A percentile compares a stretch with the other conserved stretches of the same genome.
These are phyloP conservation scores for Coniella vitis DNA, from an alignment of 2,329 filamentous ascomycete species.

Conservation along the genomic window DNA sequence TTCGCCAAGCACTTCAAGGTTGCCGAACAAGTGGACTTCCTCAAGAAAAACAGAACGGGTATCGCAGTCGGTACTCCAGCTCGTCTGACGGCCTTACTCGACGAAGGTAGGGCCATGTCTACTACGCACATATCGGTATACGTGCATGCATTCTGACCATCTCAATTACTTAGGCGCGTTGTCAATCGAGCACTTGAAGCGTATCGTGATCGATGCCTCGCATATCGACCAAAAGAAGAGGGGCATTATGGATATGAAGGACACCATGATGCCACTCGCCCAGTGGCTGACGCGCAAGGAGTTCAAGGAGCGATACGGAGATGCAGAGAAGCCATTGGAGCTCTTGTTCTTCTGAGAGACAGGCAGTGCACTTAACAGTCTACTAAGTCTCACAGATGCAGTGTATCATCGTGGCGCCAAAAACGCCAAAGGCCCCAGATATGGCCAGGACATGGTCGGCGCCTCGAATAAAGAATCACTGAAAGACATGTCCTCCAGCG, in stretches of 20 bases:
- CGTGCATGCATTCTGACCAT: background rate
- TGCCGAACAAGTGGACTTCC: conserved; percentile 72
- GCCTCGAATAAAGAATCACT: too few species aligned
- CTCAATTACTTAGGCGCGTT: conserved; percentile 5
- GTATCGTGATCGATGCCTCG: conserved; percentile 58
- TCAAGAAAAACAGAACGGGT: conserved; percentile 64
- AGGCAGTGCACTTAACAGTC: too few species aligned
- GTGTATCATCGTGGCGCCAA: too few species aligned
- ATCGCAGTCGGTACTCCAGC: conserved; percentile 88
- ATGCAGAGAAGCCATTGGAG: conserved; percentile 49
- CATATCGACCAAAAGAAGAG: conserved; percentile 94
- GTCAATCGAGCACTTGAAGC: conserved; percentile 13
- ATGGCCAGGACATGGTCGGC: too few species aligned
- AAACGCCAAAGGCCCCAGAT: too few species aligned
- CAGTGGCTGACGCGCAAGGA: conserved; percentile 64
- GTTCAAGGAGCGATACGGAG: conserved; percentile 63
- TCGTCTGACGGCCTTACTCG: conserved; percentile 72
- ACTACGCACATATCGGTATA: background rate
- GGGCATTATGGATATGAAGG: conserved; percentile 90
- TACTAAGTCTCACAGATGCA: too few species aligned
- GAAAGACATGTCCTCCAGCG: too few species aligned
- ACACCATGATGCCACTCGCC: conserved; percentile 75
- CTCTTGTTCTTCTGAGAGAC: conserved; percentile 56
- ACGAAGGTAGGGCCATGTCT: conserved; percentile 53
- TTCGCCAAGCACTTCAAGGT: conserved; percentile 99